Percentiles rank a stretch among this genome's conserved stretches.
phyloP scores from a whole-genome alignment of 2,329 filamentous ascomycete genomes.

The Colletotrichum sp. region DNA sequence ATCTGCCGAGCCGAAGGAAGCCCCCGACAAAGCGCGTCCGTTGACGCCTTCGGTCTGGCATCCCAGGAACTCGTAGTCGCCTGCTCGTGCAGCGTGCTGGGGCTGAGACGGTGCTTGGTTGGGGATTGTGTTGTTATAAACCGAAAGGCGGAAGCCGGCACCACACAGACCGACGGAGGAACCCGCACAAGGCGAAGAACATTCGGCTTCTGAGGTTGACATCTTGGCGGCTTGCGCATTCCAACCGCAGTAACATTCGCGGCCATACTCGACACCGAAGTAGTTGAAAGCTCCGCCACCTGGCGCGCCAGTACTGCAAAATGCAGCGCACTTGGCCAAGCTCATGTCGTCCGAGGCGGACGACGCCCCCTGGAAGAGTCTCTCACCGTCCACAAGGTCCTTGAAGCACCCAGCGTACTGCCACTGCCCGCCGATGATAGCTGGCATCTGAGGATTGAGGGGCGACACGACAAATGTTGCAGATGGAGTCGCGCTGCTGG shows the following conservation, averaged over 20 bases:
- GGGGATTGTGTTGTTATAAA: slow-evolving; percentile 25
- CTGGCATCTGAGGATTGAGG: slow-evolving; percentile 20
- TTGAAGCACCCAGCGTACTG: slow-evolving; percentile 27
- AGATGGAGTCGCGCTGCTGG: background rate
- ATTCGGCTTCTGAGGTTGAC: slow-evolving; percentile 22
- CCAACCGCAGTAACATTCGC: slow-evolving; percentile 27
- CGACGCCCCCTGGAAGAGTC: slow-evolving; percentile 14
- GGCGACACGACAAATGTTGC: slow-evolving; percentile 9
- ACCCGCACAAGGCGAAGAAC: slow-evolving; percentile 19
- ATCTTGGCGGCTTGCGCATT: slow-evolving; percentile 17
- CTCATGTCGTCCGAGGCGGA: slow-evolving; percentile 25
- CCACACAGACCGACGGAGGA: slow-evolving; percentile 16
- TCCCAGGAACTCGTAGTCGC: slow-evolving; percentile 24
- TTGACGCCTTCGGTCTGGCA: slow-evolving; percentile 25
- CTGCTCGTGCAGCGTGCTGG: slow-evolving; percentile 14
- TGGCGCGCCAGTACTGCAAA: slow-evolving; percentile 22
- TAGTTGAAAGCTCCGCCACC: slow-evolving; percentile 26
- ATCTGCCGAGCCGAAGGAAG: slow-evolving; percentile 22
- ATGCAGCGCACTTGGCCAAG: slow-evolving; percentile 26
- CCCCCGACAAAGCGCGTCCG: slow-evolving; percentile 22
- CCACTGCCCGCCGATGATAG: slow-evolving; percentile 20
- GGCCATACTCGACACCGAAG: slow-evolving; percentile 27
- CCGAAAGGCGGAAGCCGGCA: slow-evolving; percentile 23
- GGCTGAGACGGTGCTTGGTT: slow-evolving; percentile 15
- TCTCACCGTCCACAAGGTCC: slow-evolving; percentile 23